These are phyloP conservation scores for Conidiobolus incongruus DNA, from an alignment of 371 early-diverging fungal genomes.

Conservation along the genomic window DNA sequence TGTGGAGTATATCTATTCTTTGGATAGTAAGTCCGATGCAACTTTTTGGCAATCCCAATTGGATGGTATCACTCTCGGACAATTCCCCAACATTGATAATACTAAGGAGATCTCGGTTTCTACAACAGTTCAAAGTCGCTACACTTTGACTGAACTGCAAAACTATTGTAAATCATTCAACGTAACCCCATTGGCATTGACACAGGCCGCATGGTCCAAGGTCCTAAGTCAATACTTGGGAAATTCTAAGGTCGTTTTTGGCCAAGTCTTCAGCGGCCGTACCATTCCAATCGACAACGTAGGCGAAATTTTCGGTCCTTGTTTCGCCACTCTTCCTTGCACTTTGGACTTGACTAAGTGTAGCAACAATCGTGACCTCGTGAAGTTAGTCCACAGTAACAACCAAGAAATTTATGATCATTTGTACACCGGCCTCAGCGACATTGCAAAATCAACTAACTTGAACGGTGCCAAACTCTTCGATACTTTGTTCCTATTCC, in stretches of 20 bases:
- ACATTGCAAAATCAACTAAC: not conserved
- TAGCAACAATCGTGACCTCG: not conserved
- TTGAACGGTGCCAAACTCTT: not conserved
- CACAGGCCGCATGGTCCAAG: not conserved
- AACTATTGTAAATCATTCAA: not conserved
- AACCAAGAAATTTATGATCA: not conserved
- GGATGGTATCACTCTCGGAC: not conserved
- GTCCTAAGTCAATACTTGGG: not conserved
- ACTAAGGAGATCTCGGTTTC: not conserved
- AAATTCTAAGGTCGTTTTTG: not conserved
- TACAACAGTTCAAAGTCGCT: too few relatives aligned
- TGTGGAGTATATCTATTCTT: not conserved
- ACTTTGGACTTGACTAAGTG: not conserved
- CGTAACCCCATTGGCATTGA: not conserved
- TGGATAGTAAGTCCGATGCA: not conserved
- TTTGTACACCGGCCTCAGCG: not conserved
- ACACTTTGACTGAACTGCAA: too few relatives aligned
- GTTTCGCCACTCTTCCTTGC: not conserved
- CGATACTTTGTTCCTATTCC: not conserved
- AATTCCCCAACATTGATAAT: not conserved
- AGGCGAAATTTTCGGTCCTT: not conserved
- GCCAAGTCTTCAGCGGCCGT: not conserved
- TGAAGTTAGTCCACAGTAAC: not conserved
- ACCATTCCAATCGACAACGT: not conserved
- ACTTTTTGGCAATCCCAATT: not conserved